Base-by-base conservation (phyloP, 495 filamentous ascomycete species). In the Cladorrhinum samala region DNA sequence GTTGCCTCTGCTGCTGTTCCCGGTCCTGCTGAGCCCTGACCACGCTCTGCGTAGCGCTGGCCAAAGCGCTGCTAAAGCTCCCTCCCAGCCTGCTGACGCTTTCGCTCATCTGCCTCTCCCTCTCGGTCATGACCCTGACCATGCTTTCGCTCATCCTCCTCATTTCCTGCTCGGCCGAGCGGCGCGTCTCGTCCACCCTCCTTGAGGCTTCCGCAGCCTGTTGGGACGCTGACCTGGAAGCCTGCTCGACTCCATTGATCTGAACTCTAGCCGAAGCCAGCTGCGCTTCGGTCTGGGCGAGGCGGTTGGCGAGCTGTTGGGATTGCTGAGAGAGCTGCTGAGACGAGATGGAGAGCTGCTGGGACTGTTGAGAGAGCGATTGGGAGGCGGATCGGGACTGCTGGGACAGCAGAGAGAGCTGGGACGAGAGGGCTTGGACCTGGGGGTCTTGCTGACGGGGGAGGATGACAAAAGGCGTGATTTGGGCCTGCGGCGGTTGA, bases 351-450 rank as follows among this genome's bases (percentile, higher is more conserved):
- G 27, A 33, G 5, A 33, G 11, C 27, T 33, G 27, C 27, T 6
- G 27, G 27, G 27, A 33, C 5, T 5, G 11, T 11, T 33, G 27
- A 6, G 27, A 33, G 11, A 33, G 27, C 11, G 72, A 69, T 50
- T 62, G 65, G 25, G 64, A 67, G 50, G 70, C 64, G 9, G 66
- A 63, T 27, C 66, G 57, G 1, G 64, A 73, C 17, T 47, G 42
- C 13, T 54, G 17, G 45, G 52, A 55, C 9, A 75, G 51, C 8
- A 50, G 58, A 27, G 51, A 61, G 2, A 75, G 61, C 27, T 71
- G 66, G 50, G 57, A 17, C 43, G 68, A 71, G 18, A 74, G 68
- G 24, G 69, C 67, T 20, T 68, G 62, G 38, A 74, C 63, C 45
- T 74, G 42, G 20, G 42, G 19, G 42, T 45, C 21, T 39, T 71